Percentiles rank a stretch among this genome's conserved stretches.
Conservation (phyloP, 2,329 filamentous ascomycete species). For the Sporothrix brunneoviolacea region DNA sequence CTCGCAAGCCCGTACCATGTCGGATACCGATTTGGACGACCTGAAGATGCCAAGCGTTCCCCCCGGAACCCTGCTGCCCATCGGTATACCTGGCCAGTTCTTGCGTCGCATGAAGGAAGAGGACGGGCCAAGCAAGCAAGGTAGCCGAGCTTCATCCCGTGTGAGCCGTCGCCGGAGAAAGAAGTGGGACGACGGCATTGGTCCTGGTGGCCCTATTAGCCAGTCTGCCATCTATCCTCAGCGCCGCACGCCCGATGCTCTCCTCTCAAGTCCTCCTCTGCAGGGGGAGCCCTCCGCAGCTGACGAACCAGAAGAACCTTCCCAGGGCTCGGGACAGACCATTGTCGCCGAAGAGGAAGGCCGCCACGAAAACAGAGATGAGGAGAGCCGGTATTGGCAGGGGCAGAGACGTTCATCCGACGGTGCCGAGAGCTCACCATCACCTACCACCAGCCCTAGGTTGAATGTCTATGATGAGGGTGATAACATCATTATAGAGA, state of each 20-base stretch:
- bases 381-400: background rate
- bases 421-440: constrained; percentile 14
- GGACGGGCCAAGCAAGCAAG: constrained; percentile 45
- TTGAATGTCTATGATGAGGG: constrained; percentile 78
- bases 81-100: constrained; percentile 68
- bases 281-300: constrained; percentile 17
- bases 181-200: constrained; percentile 64
- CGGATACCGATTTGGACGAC: constrained; percentile 65
- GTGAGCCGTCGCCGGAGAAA: constrained; percentile 58
- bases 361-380: background rate
- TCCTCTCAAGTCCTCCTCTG: background rate
- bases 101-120: constrained; percentile 79
- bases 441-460: constrained; percentile 14
- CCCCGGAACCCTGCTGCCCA: constrained; percentile 64
- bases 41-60: constrained; percentile 54
- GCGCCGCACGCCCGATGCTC: constrained; percentile 26
- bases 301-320: constrained; percentile 20
- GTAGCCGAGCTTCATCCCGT: constrained; percentile 54
- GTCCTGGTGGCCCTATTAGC: constrained; percentile 78
- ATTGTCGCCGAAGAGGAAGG: background rate
- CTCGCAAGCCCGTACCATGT: constrained; percentile 80
- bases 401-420: constrained; percentile 8
- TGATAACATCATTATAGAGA: constrained; percentile 70
- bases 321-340: constrained; percentile 10
- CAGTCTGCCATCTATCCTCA: constrained; percentile 82